Evolutionary conservation across 202 grass and related monocot species (phyloP), one percentile per base, ranked within the genome.

Genomic region (Eragrostis tef): DNA sequence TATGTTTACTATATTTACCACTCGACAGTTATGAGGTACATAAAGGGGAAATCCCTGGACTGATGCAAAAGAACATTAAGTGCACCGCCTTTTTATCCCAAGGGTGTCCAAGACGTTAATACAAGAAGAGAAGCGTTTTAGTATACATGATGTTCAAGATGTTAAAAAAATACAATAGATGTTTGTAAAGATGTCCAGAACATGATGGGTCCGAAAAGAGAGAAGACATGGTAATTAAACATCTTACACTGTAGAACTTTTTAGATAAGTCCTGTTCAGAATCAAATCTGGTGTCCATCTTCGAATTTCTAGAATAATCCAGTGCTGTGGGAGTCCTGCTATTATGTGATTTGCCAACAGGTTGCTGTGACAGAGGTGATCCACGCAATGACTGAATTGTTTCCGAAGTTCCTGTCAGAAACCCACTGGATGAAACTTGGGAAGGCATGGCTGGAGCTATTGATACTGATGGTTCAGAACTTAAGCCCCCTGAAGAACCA

Each of bases 241-340:
- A 76, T 82, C 95, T 93, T 93, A 98, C 95, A 75, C 86, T 94
- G 70, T 94, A 93, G 27, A 94, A 91, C 21, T 91, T 80, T 74
- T 98, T 94, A 48, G 90, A 83, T 60, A 90, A 70, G 74, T 93
- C 88, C 73, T 89, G 81, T 78, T 93, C 86, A 78, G 90, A 83
- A 61, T 91, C 86, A 1, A 87, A 83, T 53, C 68, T 64, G 74
- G 79, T 78, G 52, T 49, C 74, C 41, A 64, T 74, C 65, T 89
- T 89, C 70, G 79, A 82, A 81, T 74, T 79, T 83, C 67, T 83
- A 81, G 79, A 73, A 86, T 87, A 67, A 34, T 82, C 84, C 49
- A 60, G 36, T 67, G 68, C 52, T 79, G 82, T 39, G 77, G 87
- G 70, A 47, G 29, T 41, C 79, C 85, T 82, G 70, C 72, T 84